Evolutionary conservation across 2,329 filamentous ascomycete species (phyloP).

Genomic region (Ceratocystis cubensis): DNA sequence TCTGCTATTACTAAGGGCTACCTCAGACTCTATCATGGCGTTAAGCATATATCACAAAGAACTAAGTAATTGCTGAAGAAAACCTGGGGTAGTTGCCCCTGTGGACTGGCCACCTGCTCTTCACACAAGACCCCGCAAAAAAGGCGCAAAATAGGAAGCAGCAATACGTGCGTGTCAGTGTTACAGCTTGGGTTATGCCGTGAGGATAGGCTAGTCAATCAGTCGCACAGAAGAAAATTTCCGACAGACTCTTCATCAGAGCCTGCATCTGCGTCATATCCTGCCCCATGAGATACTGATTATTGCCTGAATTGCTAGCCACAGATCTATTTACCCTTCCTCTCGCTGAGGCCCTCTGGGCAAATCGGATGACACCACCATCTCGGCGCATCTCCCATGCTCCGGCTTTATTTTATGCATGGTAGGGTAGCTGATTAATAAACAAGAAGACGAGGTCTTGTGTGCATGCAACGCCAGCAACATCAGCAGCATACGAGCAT

Average conservation of each 20-base stretch:
- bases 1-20: no score
- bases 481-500: background rate
- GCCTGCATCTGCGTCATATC: background rate
- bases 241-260: background rate
- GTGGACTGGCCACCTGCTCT: background rate
- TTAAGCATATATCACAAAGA: background rate
- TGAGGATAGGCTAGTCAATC: no score
- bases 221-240: no score
- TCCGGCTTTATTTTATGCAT: background rate
- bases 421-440: background rate
- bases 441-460: background rate
- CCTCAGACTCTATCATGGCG: background rate
- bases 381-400: background rate
- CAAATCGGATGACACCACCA: background rate
- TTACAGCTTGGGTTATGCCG: no score
- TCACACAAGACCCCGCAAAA: conserved; percentile 2
- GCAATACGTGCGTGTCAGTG: background rate
- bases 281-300: background rate
- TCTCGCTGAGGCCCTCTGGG: background rate
- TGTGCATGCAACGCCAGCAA: background rate
- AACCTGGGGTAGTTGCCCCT: background rate
- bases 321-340: background rate
- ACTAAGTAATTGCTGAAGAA: background rate
- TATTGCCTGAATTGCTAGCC: background rate
- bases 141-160: background rate